Conservation (phyloP, 495 filamentous ascomycete species). For the Aspergillus homomorphus region DNA sequence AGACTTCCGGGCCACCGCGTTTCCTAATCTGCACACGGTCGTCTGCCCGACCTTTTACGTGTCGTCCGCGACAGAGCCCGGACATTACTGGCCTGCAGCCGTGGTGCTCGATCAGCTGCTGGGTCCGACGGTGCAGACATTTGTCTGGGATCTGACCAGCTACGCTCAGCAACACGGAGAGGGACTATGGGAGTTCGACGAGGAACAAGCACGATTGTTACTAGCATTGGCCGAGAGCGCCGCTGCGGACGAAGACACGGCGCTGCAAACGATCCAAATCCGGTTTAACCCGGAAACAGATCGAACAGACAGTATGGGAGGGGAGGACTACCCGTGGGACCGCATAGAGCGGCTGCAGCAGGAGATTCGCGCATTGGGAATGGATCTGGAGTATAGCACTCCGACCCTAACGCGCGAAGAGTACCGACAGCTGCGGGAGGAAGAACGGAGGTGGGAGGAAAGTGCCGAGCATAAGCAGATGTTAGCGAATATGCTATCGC, state of each 20-base stretch:
- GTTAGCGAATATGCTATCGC: no score
- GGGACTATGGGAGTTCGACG: not conserved
- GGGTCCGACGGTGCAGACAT: not conserved
- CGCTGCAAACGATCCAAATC: not conserved
- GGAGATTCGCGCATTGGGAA: not conserved
- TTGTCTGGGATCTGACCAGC: slow-evolving; percentile 1
- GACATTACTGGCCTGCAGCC: not conserved
- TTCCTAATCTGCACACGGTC: not conserved
- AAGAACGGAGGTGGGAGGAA: no score
- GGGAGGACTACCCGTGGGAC: not conserved
- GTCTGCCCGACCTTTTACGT: not conserved
- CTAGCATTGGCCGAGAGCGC: not conserved
- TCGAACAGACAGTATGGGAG: no score
- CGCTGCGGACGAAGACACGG: not conserved
- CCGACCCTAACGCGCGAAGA: not conserved
- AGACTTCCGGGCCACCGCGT: not conserved
- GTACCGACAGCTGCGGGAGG: not conserved
- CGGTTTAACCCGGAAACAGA: not conserved
- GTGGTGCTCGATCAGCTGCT: not conserved
- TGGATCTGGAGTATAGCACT: not conserved
- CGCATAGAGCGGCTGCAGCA: not conserved
- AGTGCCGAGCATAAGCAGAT: no score
- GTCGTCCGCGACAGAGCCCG: not conserved
- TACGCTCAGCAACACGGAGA: not conserved
- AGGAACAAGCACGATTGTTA: not conserved